phyloP scores from a whole-genome alignment of 2,329 filamentous ascomycete species.

The Myriosclerotinia curreyana region DNA sequence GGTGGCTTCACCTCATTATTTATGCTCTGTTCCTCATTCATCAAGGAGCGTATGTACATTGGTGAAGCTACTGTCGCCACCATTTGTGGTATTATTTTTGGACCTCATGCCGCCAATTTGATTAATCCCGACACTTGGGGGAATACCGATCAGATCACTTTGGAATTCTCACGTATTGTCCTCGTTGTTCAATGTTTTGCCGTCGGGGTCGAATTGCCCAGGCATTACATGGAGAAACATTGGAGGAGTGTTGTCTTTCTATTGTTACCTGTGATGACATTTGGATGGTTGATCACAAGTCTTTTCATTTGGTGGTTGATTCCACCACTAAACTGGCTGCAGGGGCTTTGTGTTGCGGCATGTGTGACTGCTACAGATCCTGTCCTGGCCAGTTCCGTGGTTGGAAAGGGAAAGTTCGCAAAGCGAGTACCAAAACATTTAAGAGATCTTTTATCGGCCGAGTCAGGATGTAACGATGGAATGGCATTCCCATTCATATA shows the following conservation, averaged over 20 bases:
- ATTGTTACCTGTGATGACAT: slow-evolving; percentile 94
- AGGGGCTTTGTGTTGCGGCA: slow-evolving; percentile 81
- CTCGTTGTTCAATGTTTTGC: slow-evolving; percentile 91
- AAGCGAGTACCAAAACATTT: slow-evolving; percentile 97
- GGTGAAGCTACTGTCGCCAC: slow-evolving; percentile 96
- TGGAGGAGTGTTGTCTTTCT: slow-evolving; percentile 90
- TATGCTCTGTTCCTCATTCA: slow-evolving; percentile 96
- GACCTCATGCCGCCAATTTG: slow-evolving; percentile 76
- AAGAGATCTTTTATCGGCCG: slow-evolving; percentile 88
- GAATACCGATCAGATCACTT: slow-evolving; percentile 78
- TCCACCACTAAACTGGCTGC: slow-evolving; percentile 76
- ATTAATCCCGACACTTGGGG: slow-evolving; percentile 77
- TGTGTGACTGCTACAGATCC: slow-evolving; percentile 98
- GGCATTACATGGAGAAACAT: slow-evolving; percentile 96
- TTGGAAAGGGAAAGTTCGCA: slow-evolving; percentile 98
- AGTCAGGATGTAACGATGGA: slow-evolving; percentile 98
- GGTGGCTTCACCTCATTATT: slow-evolving; percentile 97
- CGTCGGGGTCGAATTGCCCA: slow-evolving; percentile 84
- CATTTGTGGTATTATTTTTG: slow-evolving; percentile 83
- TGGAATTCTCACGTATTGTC: slow-evolving; percentile 86
- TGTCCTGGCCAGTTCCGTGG: slow-evolving; percentile 93
- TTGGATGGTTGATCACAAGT: slow-evolving; percentile 89
- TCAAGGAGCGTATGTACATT: slow-evolving; percentile 98
- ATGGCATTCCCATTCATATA: slow-evolving; percentile 99
- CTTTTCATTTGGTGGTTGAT: slow-evolving; percentile 94